Conservation (phyloP, 495 filamentous ascomycete genomes). For the Collariella sp. region DNA sequence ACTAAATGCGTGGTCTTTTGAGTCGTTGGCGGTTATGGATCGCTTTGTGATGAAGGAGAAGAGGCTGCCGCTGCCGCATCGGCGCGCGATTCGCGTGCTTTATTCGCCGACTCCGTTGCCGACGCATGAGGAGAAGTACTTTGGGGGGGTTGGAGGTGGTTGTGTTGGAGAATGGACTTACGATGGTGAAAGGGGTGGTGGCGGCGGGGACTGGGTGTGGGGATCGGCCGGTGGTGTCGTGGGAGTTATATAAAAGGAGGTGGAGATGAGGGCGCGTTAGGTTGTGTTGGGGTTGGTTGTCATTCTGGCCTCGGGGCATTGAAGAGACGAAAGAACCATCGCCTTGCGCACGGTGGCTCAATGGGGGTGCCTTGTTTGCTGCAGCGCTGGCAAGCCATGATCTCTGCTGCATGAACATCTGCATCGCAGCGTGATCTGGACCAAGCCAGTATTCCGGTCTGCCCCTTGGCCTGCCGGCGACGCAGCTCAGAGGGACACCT, state of each 20-base stretch:
- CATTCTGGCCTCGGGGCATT: no score
- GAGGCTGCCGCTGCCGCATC: constrained; percentile 17
- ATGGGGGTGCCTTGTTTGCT: no score
- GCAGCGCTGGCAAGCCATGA: no score
- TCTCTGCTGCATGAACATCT: no score
- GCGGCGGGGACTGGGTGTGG: constrained; percentile 4
- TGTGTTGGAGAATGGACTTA: constrained; percentile 10
- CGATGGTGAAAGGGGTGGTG: constrained; percentile 8
- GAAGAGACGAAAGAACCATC: no score
- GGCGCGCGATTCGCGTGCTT: constrained; percentile 22
- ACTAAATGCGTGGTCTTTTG: constrained; percentile 28
- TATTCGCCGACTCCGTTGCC: constrained; percentile 15
- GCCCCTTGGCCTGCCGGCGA: no score
- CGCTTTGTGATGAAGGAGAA: constrained; percentile 24
- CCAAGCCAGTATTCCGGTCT: no score
- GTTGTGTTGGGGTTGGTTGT: no score
- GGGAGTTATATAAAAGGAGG: neutral
- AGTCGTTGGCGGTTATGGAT: constrained; percentile 20
- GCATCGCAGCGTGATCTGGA: no score
- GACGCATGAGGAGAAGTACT: constrained; percentile 12
- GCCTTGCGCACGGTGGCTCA: no score
- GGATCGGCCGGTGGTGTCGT: neutral
- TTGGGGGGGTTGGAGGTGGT: constrained; percentile 20
- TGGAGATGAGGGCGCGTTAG: neutral
- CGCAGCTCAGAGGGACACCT: no score